Percentiles rank a stretch among this genome's conserved stretches.
phyloP scores from a whole-genome alignment of 768 basidiomycete species.

The Leucocoprinus leucothites region DNA sequence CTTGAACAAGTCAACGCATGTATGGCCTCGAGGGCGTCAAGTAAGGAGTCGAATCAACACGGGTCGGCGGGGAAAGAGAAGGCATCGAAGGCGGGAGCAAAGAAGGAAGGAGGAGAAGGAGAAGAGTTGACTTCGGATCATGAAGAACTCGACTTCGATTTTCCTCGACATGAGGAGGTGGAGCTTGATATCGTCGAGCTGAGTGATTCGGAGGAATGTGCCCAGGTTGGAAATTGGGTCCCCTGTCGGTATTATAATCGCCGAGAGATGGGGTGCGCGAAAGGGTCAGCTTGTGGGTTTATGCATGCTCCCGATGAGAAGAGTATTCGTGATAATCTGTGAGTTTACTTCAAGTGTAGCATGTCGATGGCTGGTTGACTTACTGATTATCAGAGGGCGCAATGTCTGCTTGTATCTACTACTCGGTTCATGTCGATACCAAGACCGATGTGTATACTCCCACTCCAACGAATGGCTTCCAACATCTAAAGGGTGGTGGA shows the following conservation, averaged over 20 bases:
- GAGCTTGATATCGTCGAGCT: slow-evolving; percentile 28
- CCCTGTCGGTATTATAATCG: slow-evolving; percentile 56
- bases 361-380: not conserved
- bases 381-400: slow-evolving; percentile 36
- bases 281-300: slow-evolving; percentile 37
- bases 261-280: slow-evolving; percentile 30
- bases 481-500: slow-evolving; percentile 47
- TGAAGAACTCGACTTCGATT: slow-evolving; percentile 17
- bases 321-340: slow-evolving; percentile 51
- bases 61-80: too few species aligned
- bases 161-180: slow-evolving; percentile 24
- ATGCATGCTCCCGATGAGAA: slow-evolving; percentile 50
- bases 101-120: slow-evolving; percentile 1
- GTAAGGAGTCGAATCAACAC: too few species aligned
- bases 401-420: slow-evolving; percentile 41
- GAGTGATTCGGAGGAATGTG: slow-evolving; percentile 53
- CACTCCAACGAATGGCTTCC: slow-evolving; percentile 43
- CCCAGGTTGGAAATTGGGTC: slow-evolving; percentile 41
- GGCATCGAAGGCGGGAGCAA: too few species aligned
- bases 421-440: slow-evolving; percentile 33
- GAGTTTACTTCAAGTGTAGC: slow-evolving; percentile 15
- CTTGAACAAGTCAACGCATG: slow-evolving; percentile 18
- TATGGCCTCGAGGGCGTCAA: slow-evolving; percentile 6
- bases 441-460: slow-evolving; percentile 43
- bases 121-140: slow-evolving; percentile 3